Evolutionary conservation across 1,284 basidiomycete species (phyloP).

Genomic region (Moesziomyces sp.): DNA sequence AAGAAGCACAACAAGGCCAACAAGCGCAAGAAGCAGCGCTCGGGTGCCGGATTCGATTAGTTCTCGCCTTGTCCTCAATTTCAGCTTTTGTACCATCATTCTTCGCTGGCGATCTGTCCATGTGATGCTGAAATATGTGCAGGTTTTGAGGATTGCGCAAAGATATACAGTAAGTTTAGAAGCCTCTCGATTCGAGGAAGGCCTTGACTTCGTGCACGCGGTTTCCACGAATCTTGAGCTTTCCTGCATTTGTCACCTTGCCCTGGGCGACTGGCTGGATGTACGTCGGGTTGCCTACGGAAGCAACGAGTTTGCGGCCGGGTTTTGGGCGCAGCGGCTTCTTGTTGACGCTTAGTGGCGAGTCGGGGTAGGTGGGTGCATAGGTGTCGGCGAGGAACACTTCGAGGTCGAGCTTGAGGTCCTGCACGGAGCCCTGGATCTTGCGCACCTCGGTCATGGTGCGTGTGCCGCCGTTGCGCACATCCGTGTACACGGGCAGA

Average conservation of each 20-base stretch:
- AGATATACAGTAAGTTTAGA: too few species aligned
- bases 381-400: constrained; percentile 31
- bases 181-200: constrained; percentile 42
- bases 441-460: constrained; percentile 53
- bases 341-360: constrained; percentile 20
- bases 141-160: not conserved
- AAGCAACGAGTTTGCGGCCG: constrained; percentile 12
- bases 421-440: constrained; percentile 47
- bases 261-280: constrained; percentile 20
- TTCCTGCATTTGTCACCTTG: constrained; percentile 22
- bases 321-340: constrained; percentile 20
- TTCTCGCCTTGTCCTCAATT: not conserved
- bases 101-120: too few species aligned
- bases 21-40: constrained; percentile 70
- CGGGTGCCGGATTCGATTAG: constrained; percentile 55
- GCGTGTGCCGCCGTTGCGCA: constrained; percentile 46
- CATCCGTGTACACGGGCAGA: constrained; percentile 56
- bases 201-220: constrained; percentile 33
- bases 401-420: constrained; percentile 29
- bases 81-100: not conserved
- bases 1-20: constrained; percentile 92
- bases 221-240: constrained; percentile 46
- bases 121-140: not conserved
- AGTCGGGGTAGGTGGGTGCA: not conserved
- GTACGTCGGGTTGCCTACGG: constrained; percentile 17